A percentile compares a stretch with the other conserved stretches of the same genome.
phyloP scores from a whole-genome alignment of 768 basidiomycete species.

The Dendrothele bispora region DNA sequence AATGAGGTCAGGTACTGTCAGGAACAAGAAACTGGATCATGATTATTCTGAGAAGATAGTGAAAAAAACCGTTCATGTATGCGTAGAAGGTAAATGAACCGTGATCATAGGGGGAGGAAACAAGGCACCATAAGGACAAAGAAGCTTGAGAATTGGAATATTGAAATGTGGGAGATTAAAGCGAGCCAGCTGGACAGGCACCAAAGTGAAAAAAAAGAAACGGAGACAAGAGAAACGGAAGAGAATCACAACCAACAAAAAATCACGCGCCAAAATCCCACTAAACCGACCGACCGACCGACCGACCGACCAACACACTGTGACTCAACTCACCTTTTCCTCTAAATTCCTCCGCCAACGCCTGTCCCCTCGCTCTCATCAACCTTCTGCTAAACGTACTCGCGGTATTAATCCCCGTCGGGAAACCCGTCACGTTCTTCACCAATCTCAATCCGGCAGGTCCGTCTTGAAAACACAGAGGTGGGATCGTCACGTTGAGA shows the following conservation, averaged over 20 bases:
- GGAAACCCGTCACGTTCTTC: slow-evolving; percentile 50
- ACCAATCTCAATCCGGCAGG: slow-evolving; percentile 37
- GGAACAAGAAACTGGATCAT: not conserved
- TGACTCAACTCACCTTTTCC: slow-evolving; percentile 67
- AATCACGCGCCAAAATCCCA: too few relatives aligned
- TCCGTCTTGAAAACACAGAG: slow-evolving; percentile 49
- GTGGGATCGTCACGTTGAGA: slow-evolving; percentile 31
- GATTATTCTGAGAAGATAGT: not conserved
- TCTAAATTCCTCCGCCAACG: slow-evolving; percentile 67
- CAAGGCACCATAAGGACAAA: too few relatives aligned
- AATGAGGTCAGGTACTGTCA: slow-evolving; percentile 24
- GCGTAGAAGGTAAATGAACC: too few relatives aligned
- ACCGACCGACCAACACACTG: too few relatives aligned
- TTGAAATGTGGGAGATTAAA: too few relatives aligned
- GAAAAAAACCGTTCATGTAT: not conserved
- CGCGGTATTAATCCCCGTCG: slow-evolving; percentile 57
- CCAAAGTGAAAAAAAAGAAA: too few relatives aligned
- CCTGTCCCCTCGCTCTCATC: slow-evolving; percentile 61
- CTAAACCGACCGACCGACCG: too few relatives aligned
- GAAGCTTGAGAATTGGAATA: too few relatives aligned
- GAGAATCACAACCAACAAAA: too few relatives aligned
- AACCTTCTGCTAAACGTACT: slow-evolving; percentile 58
- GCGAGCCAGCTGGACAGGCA: too few relatives aligned
- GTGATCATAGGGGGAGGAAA: too few relatives aligned
- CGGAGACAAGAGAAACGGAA: too few relatives aligned